Base-by-base conservation (phyloP, 345 rosid genomes). In the Limnanthes douglasii region DNA sequence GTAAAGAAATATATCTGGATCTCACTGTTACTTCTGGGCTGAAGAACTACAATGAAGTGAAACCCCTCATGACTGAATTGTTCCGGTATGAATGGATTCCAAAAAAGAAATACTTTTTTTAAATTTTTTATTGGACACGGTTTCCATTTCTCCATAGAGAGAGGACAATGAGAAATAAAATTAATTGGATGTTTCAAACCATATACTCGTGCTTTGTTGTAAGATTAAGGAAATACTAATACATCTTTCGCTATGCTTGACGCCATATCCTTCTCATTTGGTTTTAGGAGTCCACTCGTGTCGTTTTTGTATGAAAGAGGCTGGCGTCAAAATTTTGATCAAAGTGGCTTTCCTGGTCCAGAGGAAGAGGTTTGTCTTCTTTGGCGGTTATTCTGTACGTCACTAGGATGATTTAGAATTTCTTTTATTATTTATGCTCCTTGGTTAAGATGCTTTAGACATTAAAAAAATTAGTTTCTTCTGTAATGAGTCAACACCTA, bases 271-370 rank as follows among this genome's bases (percentile, higher is more conserved):
- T 40, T 51, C 46, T 54, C 31, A 40, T 34, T 38, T 47, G 32
- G 35, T 40, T 37, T 20, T 47, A 90, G 98, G 94, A 90, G 78
- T 59, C 98, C 95, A 23, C 41, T 90, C 31, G 92, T 90, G 31
- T 90, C 95, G 14, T 90, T 79, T 48, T 48, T 80, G 58, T 90
- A 90, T 18, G 98, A 90, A 56, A 73, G 94, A 35, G 95, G 98
- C 21, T 90, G 98, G 98, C 72, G 98, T 31, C 86, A 90, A 48
- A 70, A 51, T 54, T 90, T 90, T 45, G 59, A 39, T 45, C 62
- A n/a, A 16, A 66, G 92, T 29, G 95, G 98, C 31, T 79, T 90
- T 53, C 98, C 98, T 28, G 98, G 98, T 46, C 73, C 73, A 29
- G 95, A 83, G 42, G 86, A 83, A 68, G 98, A 84, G 93, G 98